Base-by-base conservation (phyloP, 2,329 filamentous ascomycete species). In the Sarocladium oryzae region DNA sequence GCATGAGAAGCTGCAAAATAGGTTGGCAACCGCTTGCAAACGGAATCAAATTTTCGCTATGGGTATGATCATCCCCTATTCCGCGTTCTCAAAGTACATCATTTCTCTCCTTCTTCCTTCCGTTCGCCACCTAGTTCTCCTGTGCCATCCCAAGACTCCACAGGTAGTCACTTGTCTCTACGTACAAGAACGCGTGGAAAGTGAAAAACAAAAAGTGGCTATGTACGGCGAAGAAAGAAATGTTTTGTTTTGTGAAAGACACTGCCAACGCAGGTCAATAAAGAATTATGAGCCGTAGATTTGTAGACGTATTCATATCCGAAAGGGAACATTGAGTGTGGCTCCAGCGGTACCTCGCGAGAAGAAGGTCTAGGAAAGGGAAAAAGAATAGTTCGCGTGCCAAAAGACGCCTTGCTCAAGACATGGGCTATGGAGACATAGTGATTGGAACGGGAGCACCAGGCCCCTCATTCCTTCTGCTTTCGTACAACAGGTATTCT, bases 51-150 rank as follows among this genome's bases (percentile, higher is more conserved):
- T 30, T 21, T 40, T 11, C 21, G 18, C n/a, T 45, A 23, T 26
- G 40, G 40, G 40, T 45, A 45, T 45, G 28, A 45, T 23, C 40
- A 45, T 45, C 40, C 28, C 40, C n/a, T n/a, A n/a, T n/a, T 30
- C 11, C 11, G 11, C 40, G n/a, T 45, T 26, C 21, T 30, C 24
- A 8, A 8, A 20, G 15, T 7, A 15, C n/a, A 23, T 23, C n/a
- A 40, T 23, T 23, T 40, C 33, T 36, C 33, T 36, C 15, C 33
- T 36, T 5, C n/a, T 16, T 15, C 33, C 8, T 10, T 36, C n/a
- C 28, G 28, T 7, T 30, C 28, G 7, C 7, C 33, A 5, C 15
- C n/a, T 7, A 9, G 5, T 36, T 36, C 8, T 6, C 33, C 33
- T 9, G 15, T 36, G 15, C 33, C n/a, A 5, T 36, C 10, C 15